These are phyloP conservation scores for Chamaecyparis obtusa DNA, from an alignment of 75 land plant species.

Conservation along the genomic window DNA sequence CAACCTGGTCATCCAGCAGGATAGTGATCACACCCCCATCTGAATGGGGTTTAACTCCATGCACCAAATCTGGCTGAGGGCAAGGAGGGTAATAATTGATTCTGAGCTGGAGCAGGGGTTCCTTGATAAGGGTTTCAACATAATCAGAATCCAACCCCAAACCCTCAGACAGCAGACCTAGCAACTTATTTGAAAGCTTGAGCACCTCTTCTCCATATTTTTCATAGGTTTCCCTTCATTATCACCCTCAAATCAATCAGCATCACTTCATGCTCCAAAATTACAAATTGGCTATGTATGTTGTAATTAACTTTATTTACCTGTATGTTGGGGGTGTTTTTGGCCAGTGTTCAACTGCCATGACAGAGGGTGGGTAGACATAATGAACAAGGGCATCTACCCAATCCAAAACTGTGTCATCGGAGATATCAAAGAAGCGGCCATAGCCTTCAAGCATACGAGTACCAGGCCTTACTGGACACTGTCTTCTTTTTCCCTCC, in stretches of 20 bases:
- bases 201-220: not conserved
- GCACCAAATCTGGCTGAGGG: conserved; percentile 43
- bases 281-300: not conserved
- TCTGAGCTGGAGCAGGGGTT: not conserved
- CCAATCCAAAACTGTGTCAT: conserved; percentile 15
- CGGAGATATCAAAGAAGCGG: conserved; percentile 2
- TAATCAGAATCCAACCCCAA: not conserved
- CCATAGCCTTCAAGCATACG: not conserved
- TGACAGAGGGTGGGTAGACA: conserved; percentile 5
- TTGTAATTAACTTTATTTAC: not conserved
- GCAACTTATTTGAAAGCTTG: not conserved
- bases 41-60: conserved; percentile 42
- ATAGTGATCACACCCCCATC: conserved; percentile 47
- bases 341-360: conserved; percentile 10
- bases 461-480: conserved; percentile 7
- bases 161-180: conserved; percentile 4
- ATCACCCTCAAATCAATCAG: not conserved
- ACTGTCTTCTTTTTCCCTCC: conserved; percentile 7
- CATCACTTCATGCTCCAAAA: not conserved
- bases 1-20: conserved; percentile 48
- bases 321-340: conserved; percentile 7
- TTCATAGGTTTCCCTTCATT: conserved; percentile 5
- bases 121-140: not conserved
- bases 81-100: conserved; percentile 46
- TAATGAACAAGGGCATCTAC: conserved; percentile 17